Percentiles rank a stretch among this genome's conserved stretches.
Conservation (phyloP, 495 filamentous ascomycete species). For the Clohesyomyces aquaticus region DNA sequence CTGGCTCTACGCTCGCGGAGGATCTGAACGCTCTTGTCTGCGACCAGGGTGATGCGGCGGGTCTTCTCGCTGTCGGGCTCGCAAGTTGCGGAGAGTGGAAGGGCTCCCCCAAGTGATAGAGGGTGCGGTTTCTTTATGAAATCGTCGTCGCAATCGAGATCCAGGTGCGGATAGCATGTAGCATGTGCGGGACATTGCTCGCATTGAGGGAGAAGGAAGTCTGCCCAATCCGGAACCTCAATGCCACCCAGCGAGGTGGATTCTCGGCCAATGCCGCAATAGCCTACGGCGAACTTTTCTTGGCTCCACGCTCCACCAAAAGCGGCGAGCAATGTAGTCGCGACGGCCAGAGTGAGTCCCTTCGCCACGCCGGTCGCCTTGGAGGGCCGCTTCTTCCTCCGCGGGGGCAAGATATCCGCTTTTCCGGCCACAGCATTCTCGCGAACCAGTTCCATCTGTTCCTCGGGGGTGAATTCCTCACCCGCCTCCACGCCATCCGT, state of each 20-base stretch:
- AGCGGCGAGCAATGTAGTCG: constrained; percentile 66
- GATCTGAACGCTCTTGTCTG: constrained; percentile 84
- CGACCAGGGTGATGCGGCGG: constrained; percentile 81
- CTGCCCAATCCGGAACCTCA: constrained; percentile 59
- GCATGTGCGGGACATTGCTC: constrained; percentile 92
- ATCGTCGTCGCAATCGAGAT: constrained; percentile 79
- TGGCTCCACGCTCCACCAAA: constrained; percentile 83
- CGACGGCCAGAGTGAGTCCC: constrained; percentile 56
- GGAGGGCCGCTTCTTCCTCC: constrained; percentile 33
- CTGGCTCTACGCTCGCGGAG: constrained; percentile 83
- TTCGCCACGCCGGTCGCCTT: constrained; percentile 43
- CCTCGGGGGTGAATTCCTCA: constrained; percentile 94
- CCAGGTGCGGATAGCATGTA: constrained; percentile 77
- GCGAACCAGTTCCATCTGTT: constrained; percentile 72
- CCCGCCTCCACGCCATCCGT: constrained; percentile 53
- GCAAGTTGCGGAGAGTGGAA: constrained; percentile 90
- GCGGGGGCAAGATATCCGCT: constrained; percentile 43
- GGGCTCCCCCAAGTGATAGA: constrained; percentile 73
- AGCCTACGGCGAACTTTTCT: constrained; percentile 92
- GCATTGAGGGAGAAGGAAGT: constrained; percentile 74
- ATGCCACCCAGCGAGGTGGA: constrained; percentile 45
- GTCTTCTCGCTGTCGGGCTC: constrained; percentile 93
- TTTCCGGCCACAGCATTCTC: constrained; percentile 58
- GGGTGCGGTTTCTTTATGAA: constrained; percentile 86
- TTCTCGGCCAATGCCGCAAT: constrained; percentile 82